A percentile compares a stretch with the other conserved stretches of the same genome.
phyloP scores from a whole-genome alignment of 768 basidiomycete genomes.

The Pleurotus cornucopiae region DNA sequence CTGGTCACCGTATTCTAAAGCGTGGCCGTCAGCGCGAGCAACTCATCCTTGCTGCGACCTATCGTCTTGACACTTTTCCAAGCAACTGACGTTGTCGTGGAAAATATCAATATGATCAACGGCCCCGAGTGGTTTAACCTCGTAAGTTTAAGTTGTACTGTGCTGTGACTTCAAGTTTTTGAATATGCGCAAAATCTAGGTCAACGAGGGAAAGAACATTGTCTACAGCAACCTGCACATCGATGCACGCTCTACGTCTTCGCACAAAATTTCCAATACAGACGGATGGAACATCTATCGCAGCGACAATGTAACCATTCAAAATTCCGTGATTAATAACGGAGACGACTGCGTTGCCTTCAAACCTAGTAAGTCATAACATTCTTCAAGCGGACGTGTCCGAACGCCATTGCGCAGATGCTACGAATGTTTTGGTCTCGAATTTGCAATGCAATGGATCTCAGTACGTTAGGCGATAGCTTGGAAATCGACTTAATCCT shows the following conservation, averaged over 20 bases:
- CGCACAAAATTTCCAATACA: conserved; percentile 40
- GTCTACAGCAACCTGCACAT: conserved; percentile 44
- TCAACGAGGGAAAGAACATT: conserved; percentile 45
- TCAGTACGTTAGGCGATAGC: conserved; percentile 31
- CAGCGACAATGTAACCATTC: conserved; percentile 43
- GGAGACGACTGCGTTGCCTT: conserved; percentile 60
- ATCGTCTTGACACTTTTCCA: conserved; percentile 54
- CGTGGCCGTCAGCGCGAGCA: conserved; percentile 30
- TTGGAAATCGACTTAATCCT: neutral
- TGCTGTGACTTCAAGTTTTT: too few relatives aligned
- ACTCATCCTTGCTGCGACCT: conserved; percentile 46
- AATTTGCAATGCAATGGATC: conserved; percentile 59
- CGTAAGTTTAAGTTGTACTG: too few relatives aligned
- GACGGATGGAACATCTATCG: conserved; percentile 67
- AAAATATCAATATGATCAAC: conserved; percentile 45
- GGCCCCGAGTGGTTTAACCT: conserved; percentile 52
- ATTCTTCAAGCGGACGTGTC: too few relatives aligned
- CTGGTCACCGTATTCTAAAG: neutral
- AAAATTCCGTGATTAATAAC: conserved; percentile 47
- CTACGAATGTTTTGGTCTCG: conserved; percentile 54
- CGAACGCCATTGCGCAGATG: conserved; percentile 18
- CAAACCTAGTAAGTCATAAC: conserved; percentile 38
- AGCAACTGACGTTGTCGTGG: conserved; percentile 41
- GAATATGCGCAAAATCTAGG: too few relatives aligned
- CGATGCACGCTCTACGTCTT: conserved; percentile 39